Evolutionary conservation across 331 rosid species (phyloP), one percentile per base, ranked within the genome.

Genomic region (Acacia concinna): DNA sequence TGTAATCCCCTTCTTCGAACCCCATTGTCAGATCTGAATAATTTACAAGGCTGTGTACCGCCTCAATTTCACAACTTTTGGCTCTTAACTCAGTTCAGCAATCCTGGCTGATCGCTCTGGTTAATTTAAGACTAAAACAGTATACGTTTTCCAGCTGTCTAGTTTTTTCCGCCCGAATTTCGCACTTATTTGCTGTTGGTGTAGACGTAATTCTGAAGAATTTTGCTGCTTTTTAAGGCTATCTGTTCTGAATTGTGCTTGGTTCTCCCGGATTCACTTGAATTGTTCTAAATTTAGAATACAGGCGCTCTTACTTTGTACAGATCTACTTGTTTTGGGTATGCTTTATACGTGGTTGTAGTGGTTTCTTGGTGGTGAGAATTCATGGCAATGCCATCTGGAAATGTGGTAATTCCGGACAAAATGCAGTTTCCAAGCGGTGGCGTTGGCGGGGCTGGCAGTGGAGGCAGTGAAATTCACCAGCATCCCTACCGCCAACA

Each of bases 381-480:
- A 87, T 86, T 87, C 89, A 94, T 94, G 94, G 91, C 98, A 90
- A 90, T 92, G 97, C 97, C 98, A 79, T 88, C 98, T 78, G 97
- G 92, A 76, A 94, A 94, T 86, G 91, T 84, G 86, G 92, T 86
- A 34, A 73, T 85, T 25, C 84, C 91, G 15, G 97, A 94, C 84
- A 94, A 94, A 90, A 89, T 92, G 88, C 91, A 87, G 89, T 90
- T 78, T 84, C 87, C 92, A 34, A 85, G 83, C 73, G 93, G 85
- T 15, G 84, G 74, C 6, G 81, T 85, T 8, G 85, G 85, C 28
- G 85, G 51, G 74, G 82, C 56, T 27, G 87, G 83, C 23, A 77
- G 71, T 12, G 87, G 80, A 2, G 89, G 87, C 34, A 87, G 86
- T 31, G 94, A 86, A 90, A 87, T 89, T 82, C 87, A 85, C 82